A percentile compares a stretch with the other conserved stretches of the same genome.
Evolutionary conservation across 495 filamentous ascomycete species (phyloP).

Genomic region (Aspergillus nidulans): DNA sequence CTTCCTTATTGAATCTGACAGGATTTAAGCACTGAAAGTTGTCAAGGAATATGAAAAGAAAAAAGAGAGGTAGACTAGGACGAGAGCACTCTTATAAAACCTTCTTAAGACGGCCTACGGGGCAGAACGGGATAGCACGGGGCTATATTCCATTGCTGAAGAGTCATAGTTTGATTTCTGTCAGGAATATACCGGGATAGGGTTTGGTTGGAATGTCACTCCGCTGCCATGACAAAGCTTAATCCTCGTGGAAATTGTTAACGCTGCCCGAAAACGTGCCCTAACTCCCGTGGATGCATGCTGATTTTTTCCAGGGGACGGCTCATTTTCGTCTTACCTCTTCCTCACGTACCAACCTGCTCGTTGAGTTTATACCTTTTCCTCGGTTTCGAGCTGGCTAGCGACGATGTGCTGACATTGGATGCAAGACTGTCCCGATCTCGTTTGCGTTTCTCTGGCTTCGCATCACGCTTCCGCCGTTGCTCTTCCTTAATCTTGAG

Average conservation of each 20-base stretch:
- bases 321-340: not conserved
- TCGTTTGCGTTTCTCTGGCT: constrained; percentile 37
- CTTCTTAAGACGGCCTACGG: too few relatives aligned
- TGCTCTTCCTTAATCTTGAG: constrained; percentile 37
- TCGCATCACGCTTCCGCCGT: constrained; percentile 25
- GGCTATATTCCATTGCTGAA: not conserved
- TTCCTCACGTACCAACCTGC: not conserved
- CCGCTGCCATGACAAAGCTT: not conserved
- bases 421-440: constrained; percentile 37
- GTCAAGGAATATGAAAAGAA: too few relatives aligned
- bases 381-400: constrained; percentile 7
- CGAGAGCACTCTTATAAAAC: too few relatives aligned
- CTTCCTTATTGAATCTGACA: not conserved
- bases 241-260: too few relatives aligned
- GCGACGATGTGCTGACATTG: constrained; percentile 25
- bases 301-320: not conserved
- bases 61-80: too few relatives aligned
- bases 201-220: not conserved
- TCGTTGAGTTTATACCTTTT: constrained; percentile 24
- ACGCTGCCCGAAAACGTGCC: not conserved
- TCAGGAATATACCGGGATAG: not conserved
- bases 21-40: too few relatives aligned
- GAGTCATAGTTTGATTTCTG: not conserved
- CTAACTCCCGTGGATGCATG: not conserved
- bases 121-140: too few relatives aligned